phyloP scores from a whole-genome alignment of 1,284 basidiomycete genomes.

The Erythrobasidium hasegawianum region DNA sequence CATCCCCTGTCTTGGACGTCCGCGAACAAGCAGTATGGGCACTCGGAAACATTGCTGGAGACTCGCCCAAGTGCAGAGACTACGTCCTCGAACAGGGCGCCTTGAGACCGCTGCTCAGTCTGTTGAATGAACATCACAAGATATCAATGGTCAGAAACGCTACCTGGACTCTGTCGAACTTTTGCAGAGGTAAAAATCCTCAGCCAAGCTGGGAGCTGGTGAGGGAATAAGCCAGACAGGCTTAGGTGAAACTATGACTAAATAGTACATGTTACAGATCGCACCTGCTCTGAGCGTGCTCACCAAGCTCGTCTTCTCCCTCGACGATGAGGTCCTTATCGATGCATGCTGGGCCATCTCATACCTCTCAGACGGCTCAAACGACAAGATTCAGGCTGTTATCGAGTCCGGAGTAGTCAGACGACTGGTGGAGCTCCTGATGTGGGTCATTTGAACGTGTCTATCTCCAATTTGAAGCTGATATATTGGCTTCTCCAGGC shows the following conservation, averaged over 20 bases:
- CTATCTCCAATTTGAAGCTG: neutral
- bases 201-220: constrained; percentile 94
- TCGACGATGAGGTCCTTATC: constrained; percentile 98
- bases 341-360: constrained; percentile 99
- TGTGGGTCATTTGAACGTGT: constrained; percentile 55
- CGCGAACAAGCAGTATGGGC: constrained; percentile 97
- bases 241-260: neutral
- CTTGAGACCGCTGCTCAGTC: constrained; percentile 54
- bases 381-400: constrained; percentile 99
- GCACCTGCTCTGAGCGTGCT: constrained; percentile 92
- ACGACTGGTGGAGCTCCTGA: constrained; percentile 92
- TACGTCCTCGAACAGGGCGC: constrained; percentile 61
- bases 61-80: constrained; percentile 89
- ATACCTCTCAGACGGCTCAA: constrained; percentile 97
- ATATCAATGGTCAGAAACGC: constrained; percentile 95
- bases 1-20: constrained; percentile 69
- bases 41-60: constrained; percentile 91
- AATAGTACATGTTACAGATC: constrained; percentile 60
- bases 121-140: constrained; percentile 69
- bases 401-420: constrained; percentile 98
- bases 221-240: constrained; percentile 36
- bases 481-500: constrained; percentile 50
- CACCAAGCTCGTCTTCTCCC: constrained; percentile 97
- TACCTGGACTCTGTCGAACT: constrained; percentile 97
- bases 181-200: constrained; percentile 92